These are phyloP conservation scores for Eucommia ulmoides DNA, from an alignment of 257 asterid species.

Conservation along the genomic window DNA sequence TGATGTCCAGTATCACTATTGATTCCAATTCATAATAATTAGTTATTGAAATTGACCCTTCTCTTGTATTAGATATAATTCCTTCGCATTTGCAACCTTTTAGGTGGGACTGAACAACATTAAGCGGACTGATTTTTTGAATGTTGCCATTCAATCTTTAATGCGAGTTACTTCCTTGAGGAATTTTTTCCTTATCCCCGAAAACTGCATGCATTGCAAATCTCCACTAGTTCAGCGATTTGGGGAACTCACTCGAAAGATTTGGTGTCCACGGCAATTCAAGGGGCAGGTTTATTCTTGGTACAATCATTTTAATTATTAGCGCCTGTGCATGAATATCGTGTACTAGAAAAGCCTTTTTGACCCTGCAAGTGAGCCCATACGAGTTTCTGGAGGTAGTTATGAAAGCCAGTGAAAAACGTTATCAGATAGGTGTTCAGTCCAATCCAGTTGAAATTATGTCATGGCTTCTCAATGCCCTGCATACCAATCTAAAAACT, in stretches of 20 bases:
- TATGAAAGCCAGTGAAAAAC: constrained; percentile 86
- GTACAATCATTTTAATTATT: not conserved
- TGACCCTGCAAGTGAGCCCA: constrained; percentile 79
- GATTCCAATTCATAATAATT: no score
- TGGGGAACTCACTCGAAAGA: constrained; percentile 96
- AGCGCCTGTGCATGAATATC: constrained; percentile 1
- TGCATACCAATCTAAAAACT: constrained; percentile 62
- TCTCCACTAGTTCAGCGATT: constrained; percentile 89
- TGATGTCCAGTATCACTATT: no score
- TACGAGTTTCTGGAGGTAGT: constrained; percentile 96
- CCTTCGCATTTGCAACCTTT: constrained; percentile 3
- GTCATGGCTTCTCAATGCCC: constrained; percentile 88
- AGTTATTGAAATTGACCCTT: no score
- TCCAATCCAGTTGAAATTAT: constrained; percentile 96
- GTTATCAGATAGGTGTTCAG: constrained; percentile 75
- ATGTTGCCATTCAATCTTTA: constrained; percentile 90
- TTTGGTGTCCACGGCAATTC: constrained; percentile 90
- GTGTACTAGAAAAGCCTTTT: constrained; percentile 6
- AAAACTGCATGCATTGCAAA: constrained; percentile 66
- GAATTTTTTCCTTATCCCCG: constrained; percentile 92
- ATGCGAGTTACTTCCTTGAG: constrained; percentile 97
- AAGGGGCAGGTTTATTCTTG: constrained; percentile 76
- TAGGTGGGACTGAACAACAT: constrained; percentile 98
- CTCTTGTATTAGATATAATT: not conserved
- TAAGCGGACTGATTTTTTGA: constrained; percentile 91